phyloP scores from a whole-genome alignment of 805 yeast species.

The Candida endomychidarum region DNA sequence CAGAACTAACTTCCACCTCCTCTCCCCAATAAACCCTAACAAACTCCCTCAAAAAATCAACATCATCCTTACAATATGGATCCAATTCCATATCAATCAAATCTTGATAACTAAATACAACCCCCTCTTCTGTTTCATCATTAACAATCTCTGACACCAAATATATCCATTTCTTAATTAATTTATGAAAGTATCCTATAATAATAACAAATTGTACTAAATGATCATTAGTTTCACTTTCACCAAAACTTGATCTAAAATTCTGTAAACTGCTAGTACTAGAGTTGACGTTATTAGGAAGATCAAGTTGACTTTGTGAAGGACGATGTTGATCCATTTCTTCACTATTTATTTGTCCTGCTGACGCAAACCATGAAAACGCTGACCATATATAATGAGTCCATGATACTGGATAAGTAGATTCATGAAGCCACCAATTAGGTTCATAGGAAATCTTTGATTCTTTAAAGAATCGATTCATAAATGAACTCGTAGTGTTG shows the following conservation, averaged over 20 bases:
- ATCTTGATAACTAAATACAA: conserved; percentile 42
- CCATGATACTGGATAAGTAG: conserved; percentile 54
- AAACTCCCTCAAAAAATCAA: conserved; percentile 36
- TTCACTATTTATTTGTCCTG: conserved; percentile 52
- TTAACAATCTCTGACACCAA: conserved; percentile 34
- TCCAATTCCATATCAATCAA: conserved; percentile 43
- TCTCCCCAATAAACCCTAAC: conserved; percentile 28
- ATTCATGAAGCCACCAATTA: conserved; percentile 43
- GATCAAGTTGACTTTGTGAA: background rate
- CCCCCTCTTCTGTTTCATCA: conserved; percentile 22
- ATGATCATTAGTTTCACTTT: conserved; percentile 2
- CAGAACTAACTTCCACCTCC: conserved; percentile 14
- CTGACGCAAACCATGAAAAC: conserved; percentile 84
- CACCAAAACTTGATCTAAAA: conserved; percentile 14
- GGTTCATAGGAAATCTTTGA: conserved; percentile 24
- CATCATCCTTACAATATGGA: conserved; percentile 40
- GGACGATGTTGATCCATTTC: conserved; percentile 8
- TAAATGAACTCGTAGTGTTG: conserved; percentile 23
- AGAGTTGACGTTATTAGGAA: conserved; percentile 1
- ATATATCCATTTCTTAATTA: conserved; percentile 38
- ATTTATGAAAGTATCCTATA: conserved; percentile 40
- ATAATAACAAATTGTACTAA: conserved; percentile 20
- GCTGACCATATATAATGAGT: conserved; percentile 65
- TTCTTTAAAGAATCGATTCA: conserved; percentile 9
- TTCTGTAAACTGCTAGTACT: conserved; percentile 7